Percentiles rank a stretch among this genome's conserved stretches.
Conservation (phyloP, 371 early-diverging fungal genomes). For the Mortierella sp. region DNA sequence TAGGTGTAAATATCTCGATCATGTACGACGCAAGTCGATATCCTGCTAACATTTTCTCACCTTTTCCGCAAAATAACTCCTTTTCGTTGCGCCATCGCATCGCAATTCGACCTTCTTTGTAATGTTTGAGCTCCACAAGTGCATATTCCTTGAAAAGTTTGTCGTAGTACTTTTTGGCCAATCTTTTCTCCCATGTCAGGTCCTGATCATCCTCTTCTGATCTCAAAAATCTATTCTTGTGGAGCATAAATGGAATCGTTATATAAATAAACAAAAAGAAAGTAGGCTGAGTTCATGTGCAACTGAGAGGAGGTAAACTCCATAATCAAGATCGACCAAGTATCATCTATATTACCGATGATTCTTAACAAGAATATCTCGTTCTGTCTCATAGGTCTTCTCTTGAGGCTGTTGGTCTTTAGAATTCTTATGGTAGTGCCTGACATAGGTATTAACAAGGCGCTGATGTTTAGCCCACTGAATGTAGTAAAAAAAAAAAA, state of each 20-base stretch:
- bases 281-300: neutral
- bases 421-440: constrained; percentile 11
- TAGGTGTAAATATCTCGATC: neutral
- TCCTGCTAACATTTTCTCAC: constrained; percentile 40
- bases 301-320: too few relatives aligned
- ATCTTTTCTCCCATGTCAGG: constrained; percentile 79
- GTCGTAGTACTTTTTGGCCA: constrained; percentile 90
- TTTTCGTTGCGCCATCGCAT: constrained; percentile 86
- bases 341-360: constrained; percentile 73
- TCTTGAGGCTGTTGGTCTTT: neutral
- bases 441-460: constrained; percentile 35
- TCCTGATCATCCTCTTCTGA: constrained; percentile 62
- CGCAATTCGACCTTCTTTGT: constrained; percentile 84
- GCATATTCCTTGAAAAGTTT: constrained; percentile 89
- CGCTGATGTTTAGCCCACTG: constrained; percentile 40
- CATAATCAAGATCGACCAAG: too few relatives aligned
- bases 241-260: constrained; percentile 10
- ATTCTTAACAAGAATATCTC: constrained; percentile 71
- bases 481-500: neutral
- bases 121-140: constrained; percentile 79
- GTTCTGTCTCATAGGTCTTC: constrained; percentile 59
- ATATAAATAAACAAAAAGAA: constrained; percentile 30
- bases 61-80: constrained; percentile 85
- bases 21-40: neutral
- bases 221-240: constrained; percentile 62